Evolutionary conservation across 2,329 filamentous ascomycete genomes (phyloP).

Genomic region (Diaporthe australafricana): DNA sequence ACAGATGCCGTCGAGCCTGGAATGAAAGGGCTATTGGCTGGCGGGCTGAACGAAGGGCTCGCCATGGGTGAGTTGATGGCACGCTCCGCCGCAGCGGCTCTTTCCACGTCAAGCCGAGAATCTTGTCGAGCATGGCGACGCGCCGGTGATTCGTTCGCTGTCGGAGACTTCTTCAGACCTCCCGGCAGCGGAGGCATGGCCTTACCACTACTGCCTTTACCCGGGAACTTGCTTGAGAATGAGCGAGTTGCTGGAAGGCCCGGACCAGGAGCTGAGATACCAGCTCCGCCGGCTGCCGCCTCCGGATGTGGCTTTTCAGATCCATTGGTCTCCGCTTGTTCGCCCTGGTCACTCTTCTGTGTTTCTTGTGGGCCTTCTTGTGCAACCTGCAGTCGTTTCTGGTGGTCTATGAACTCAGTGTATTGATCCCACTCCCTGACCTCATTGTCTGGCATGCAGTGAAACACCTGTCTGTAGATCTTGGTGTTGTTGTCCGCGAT

Average conservation of each 20-base stretch:
- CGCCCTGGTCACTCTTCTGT: slow-evolving; percentile 65
- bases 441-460: slow-evolving; percentile 96
- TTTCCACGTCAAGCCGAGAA: slow-evolving; percentile 44
- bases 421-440: slow-evolving; percentile 95
- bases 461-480: slow-evolving; percentile 92
- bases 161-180: slow-evolving; percentile 20
- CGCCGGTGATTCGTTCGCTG: slow-evolving; percentile 29
- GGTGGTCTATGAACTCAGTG: slow-evolving; percentile 83
- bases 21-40: slow-evolving; percentile 26
- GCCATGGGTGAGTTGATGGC: slow-evolving; percentile 40
- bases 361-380: slow-evolving; percentile 56
- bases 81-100: slow-evolving; percentile 44
- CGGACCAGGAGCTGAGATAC: slow-evolving; percentile 56
- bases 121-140: slow-evolving; percentile 38
- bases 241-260: slow-evolving; percentile 50
- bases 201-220: slow-evolving; percentile 41
- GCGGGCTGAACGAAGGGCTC: slow-evolving; percentile 28
- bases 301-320: slow-evolving; percentile 44
- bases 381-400: slow-evolving; percentile 78
- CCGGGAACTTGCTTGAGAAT: slow-evolving; percentile 49
- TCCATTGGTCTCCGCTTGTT: slow-evolving; percentile 50
- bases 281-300: slow-evolving; percentile 50
- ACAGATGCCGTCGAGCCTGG: slow-evolving; percentile 36
- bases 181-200: slow-evolving; percentile 41
- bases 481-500: slow-evolving; percentile 96